These are phyloP conservation scores for Vicia faba DNA, from an alignment of 306 rosid species.

Conservation along the genomic window DNA sequence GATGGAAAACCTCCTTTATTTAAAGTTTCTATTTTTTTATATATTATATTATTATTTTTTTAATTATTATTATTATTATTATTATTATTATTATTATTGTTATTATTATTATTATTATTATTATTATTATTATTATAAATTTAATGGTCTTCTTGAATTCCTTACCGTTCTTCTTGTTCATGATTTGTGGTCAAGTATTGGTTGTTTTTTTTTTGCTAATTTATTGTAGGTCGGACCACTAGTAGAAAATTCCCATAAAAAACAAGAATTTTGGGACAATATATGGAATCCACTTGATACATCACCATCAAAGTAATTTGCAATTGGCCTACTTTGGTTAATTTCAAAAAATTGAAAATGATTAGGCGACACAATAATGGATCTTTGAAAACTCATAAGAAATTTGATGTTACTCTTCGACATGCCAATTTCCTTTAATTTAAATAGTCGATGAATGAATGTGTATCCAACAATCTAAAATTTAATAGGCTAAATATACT, in stretches of 20 bases:
- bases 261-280: neutral
- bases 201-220: neutral
- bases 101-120: too few relatives aligned
- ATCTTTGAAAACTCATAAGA: neutral
- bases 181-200: constrained; percentile 28
- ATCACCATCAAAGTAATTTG: neutral
- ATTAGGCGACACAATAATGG: neutral
- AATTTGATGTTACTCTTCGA: neutral
- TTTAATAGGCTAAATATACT: too few relatives aligned
- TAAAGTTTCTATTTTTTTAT: too few relatives aligned
- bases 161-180: constrained; percentile 15
- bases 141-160: too few relatives aligned
- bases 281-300: constrained; percentile 4
- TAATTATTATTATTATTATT: too few relatives aligned
- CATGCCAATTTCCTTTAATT: neutral
- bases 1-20: neutral
- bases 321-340: neutral
- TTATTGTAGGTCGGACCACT: neutral
- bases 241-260: neutral
- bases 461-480: neutral
- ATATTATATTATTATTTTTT: too few relatives aligned
- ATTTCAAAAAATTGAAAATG: constrained; percentile 1
- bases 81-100: too few relatives aligned
- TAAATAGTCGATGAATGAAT: neutral
- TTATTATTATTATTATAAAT: too few relatives aligned